phyloP scores from a whole-genome alignment of 352 stramenopile genomes.

The Pythium periplocum region DNA sequence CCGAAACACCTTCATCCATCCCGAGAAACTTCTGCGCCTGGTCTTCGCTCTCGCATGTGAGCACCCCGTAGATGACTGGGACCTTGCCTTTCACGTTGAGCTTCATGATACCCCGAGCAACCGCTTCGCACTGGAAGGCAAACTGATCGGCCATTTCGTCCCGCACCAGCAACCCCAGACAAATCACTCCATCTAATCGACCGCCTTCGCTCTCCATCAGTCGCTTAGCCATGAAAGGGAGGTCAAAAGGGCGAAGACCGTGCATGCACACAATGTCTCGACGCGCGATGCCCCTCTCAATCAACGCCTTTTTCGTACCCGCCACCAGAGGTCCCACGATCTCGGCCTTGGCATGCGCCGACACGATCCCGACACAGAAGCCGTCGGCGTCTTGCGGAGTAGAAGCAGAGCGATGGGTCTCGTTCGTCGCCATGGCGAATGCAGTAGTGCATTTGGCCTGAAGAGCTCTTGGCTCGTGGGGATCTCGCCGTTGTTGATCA shows the following conservation, averaged over 20 bases:
- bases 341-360: conserved; percentile 11
- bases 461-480: too few relatives aligned
- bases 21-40: conserved; percentile 17
- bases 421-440: conserved; percentile 13
- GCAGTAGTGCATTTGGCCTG: neutral
- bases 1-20: conserved; percentile 10
- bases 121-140: conserved; percentile 11
- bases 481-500: too few relatives aligned
- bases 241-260: conserved; percentile 13
- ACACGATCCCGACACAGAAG: conserved; percentile 16
- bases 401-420: conserved; percentile 1
- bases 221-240: conserved; percentile 17
- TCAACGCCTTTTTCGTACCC: conserved; percentile 12
- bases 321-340: conserved; percentile 15
- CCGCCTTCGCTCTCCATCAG: conserved; percentile 9
- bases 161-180: conserved; percentile 14
- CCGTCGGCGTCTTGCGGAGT: conserved; percentile 4
- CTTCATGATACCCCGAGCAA: conserved; percentile 23
- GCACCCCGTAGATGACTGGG: conserved; percentile 18
- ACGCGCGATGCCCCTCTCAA: conserved; percentile 12
- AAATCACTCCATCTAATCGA: conserved; percentile 13
- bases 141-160: conserved; percentile 17
- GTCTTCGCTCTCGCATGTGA: conserved; percentile 8
- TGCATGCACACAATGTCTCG: conserved; percentile 15
- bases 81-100: conserved; percentile 18